A percentile compares a stretch with the other conserved stretches of the same genome.
Evolutionary conservation across 805 yeast genomes (phyloP).

Genomic region (Candida orba): DNA sequence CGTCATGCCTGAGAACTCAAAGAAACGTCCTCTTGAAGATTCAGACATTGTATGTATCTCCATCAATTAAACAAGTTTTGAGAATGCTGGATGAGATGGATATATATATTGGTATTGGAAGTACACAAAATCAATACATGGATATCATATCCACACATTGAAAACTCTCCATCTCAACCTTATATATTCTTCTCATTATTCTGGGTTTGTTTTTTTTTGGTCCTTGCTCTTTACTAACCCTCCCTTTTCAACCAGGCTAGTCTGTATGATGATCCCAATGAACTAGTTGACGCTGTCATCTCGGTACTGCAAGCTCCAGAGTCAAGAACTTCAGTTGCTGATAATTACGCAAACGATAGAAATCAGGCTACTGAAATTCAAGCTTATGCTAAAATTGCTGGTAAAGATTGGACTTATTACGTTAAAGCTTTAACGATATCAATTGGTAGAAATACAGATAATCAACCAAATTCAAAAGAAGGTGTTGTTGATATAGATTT

Average conservation of each 20-base stretch:
- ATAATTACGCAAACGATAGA: constrained; percentile 64
- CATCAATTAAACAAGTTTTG: not conserved
- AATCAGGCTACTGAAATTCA: constrained; percentile 69
- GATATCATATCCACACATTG: too few relatives aligned
- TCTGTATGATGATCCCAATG: constrained; percentile 50
- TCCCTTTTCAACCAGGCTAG: constrained; percentile 1
- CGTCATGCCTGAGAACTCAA: constrained; percentile 6
- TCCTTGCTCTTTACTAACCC: not conserved
- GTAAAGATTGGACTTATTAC: constrained; percentile 88
- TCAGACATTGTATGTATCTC: constrained; percentile 6
- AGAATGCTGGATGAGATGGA: not conserved
- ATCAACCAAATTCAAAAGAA: constrained; percentile 13
- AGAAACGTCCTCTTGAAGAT: constrained; percentile 8
- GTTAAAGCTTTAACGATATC: constrained; percentile 69
- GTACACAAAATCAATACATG: too few relatives aligned
- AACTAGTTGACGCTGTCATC: constrained; percentile 68
- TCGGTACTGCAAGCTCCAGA: constrained; percentile 64
- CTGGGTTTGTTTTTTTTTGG: not conserved
- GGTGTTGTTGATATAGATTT: constrained; percentile 68
- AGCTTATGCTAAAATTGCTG: constrained; percentile 96
- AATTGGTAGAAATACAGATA: constrained; percentile 78
- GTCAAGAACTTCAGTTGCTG: constrained; percentile 69
- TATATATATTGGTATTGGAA: too few relatives aligned
- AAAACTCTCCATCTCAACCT: too few relatives aligned
- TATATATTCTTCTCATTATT: too few relatives aligned